A percentile compares a stretch with the other conserved stretches of the same genome.
phyloP scores from a whole-genome alignment of 2,329 filamentous ascomycete species.

The Trichophyton mentagrophytes region DNA sequence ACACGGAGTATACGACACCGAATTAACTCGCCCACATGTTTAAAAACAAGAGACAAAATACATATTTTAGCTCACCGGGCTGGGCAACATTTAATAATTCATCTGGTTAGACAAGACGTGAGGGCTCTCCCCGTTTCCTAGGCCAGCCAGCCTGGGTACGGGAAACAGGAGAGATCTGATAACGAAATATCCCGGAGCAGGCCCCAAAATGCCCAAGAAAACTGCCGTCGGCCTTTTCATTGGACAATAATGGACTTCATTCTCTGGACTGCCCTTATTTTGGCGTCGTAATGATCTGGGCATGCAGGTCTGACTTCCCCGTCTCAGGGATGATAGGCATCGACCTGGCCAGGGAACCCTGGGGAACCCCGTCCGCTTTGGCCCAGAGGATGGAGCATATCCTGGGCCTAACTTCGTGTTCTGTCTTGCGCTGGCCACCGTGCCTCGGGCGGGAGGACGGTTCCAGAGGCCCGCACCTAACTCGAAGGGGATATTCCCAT shows the following conservation, averaged over 20 bases:
- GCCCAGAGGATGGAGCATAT: background rate
- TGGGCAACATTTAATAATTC: too few relatives aligned
- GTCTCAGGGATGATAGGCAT: background rate
- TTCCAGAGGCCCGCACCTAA: background rate
- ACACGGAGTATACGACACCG: too few relatives aligned
- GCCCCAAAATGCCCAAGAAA: background rate
- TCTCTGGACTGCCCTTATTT: background rate
- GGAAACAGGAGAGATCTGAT: too few relatives aligned
- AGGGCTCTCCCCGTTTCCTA: too few relatives aligned
- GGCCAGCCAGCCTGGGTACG: too few relatives aligned
- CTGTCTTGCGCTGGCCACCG: background rate
- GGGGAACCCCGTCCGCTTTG: background rate
- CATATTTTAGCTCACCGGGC: too few relatives aligned
- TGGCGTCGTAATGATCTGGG: background rate
- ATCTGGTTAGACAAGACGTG: too few relatives aligned
- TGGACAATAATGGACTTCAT: too few relatives aligned
- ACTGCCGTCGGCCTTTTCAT: too few relatives aligned
- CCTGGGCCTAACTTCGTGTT: background rate
- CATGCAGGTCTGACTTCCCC: background rate
- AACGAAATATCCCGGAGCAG: too few relatives aligned
- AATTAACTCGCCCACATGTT: too few relatives aligned
- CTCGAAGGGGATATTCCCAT: background rate
- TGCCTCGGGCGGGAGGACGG: conserved; percentile 1
- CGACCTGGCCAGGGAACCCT: background rate
- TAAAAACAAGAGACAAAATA: too few relatives aligned